A percentile compares a stretch with the other conserved stretches of the same genome.
Evolutionary conservation across 345 rosid genomes (phyloP).

Genomic region (Bruguiera sexangula): DNA sequence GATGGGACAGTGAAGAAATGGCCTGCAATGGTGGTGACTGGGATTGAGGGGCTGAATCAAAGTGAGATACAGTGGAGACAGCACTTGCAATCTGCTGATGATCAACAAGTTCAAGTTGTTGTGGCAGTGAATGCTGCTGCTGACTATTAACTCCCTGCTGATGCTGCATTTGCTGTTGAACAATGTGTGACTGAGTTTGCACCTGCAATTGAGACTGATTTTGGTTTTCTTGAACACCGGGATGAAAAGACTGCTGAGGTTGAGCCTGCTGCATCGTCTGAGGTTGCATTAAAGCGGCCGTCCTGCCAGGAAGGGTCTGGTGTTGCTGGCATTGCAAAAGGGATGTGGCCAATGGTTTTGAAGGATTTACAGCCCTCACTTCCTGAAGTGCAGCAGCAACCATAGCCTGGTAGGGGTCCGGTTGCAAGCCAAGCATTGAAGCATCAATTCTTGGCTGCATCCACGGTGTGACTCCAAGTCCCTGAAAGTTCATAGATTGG

Average conservation of each 20-base stretch:
- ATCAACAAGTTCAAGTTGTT: slow-evolving; percentile 46
- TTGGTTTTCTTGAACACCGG: slow-evolving; percentile 45
- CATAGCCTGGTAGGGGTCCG: slow-evolving; percentile 86
- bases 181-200: slow-evolving; percentile 40
- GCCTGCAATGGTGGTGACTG: slow-evolving; percentile 55
- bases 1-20: slow-evolving; percentile 60
- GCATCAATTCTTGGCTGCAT: slow-evolving; percentile 82
- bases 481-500: slow-evolving; percentile 62
- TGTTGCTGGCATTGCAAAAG: slow-evolving; percentile 72
- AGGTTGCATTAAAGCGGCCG: slow-evolving; percentile 52
- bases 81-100: slow-evolving; percentile 51
- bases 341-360: slow-evolving; percentile 48
- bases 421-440: slow-evolving; percentile 78
- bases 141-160: slow-evolving; percentile 44
- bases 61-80: slow-evolving; percentile 56
- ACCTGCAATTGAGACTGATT: slow-evolving; percentile 47
- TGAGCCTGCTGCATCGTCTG: slow-evolving; percentile 53
- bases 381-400: slow-evolving; percentile 91
- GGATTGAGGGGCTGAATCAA: slow-evolving; percentile 56
- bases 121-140: slow-evolving; percentile 26
- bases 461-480: slow-evolving; percentile 86
- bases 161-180: slow-evolving; percentile 62
- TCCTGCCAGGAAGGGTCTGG: slow-evolving; percentile 49
- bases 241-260: slow-evolving; percentile 50
- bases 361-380: slow-evolving; percentile 65